phyloP scores from a whole-genome alignment of 1,284 basidiomycete genomes.

The Stygiomarasmius scandens region DNA sequence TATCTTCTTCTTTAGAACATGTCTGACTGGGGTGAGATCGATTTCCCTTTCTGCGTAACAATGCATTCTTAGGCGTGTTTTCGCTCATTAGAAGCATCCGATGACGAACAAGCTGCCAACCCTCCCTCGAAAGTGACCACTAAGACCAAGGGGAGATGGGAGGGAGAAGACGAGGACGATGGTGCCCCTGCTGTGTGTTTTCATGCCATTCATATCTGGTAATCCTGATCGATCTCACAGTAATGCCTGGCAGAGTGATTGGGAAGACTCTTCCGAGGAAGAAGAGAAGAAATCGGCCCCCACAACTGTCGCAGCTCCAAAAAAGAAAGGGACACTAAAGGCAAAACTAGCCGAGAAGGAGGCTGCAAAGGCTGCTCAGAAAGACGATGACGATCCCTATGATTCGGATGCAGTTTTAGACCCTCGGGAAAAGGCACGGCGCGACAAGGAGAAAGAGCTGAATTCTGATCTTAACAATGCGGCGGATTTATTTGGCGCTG shows the following conservation, averaged over 20 bases:
- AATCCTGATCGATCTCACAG: conserved; percentile 10
- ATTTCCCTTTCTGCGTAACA: background rate
- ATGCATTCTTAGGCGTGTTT: background rate
- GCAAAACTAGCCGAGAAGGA: conserved; percentile 89
- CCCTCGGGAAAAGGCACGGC: conserved; percentile 74
- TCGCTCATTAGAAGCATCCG: conserved; percentile 36
- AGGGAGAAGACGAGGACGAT: conserved; percentile 88
- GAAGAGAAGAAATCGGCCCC: conserved; percentile 41
- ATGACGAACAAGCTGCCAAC: conserved; percentile 46
- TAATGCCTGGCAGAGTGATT: conserved; percentile 71
- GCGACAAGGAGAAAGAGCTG: conserved; percentile 79
- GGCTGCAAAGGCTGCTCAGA: conserved; percentile 58
- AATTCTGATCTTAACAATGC: conserved; percentile 85
- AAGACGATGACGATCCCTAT: conserved; percentile 51
- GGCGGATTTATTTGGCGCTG: conserved; percentile 76
- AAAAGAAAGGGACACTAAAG: conserved; percentile 91
- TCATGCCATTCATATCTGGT: background rate
- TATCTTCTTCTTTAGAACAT: conserved; percentile 18
- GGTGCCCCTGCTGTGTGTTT: conserved; percentile 56
- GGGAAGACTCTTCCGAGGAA: conserved; percentile 86
- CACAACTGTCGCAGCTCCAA: conserved; percentile 62
- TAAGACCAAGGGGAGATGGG: conserved; percentile 70
- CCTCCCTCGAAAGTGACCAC: conserved; percentile 46
- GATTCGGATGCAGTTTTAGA: conserved; percentile 82
- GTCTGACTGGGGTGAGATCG: conserved; percentile 34